Conservation (phyloP, 2,329 filamentous ascomycete species). For the Stromatinia cepivora region DNA sequence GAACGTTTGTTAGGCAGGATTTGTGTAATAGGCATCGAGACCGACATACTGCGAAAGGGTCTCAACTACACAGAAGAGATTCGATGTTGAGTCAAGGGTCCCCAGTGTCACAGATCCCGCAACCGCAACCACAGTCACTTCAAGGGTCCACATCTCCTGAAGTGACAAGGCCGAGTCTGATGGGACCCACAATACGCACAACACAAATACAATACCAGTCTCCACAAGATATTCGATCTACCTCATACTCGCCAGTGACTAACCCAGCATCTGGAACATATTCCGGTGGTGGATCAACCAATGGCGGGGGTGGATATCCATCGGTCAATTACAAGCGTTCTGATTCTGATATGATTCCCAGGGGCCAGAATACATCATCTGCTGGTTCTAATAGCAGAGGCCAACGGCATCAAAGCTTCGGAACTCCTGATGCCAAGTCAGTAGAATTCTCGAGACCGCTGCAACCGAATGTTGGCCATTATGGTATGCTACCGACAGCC, state of each 20-base stretch:
- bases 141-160: conserved; percentile 40
- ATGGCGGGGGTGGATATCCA: conserved; percentile 33
- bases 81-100: conserved; percentile 55
- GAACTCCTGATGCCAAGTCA: conserved; percentile 36
- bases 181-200: conserved; percentile 34
- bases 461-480: conserved; percentile 51
- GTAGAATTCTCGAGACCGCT: conserved; percentile 49
- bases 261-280: conserved; percentile 38
- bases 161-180: conserved; percentile 35
- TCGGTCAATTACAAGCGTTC: conserved; percentile 37
- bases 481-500: conserved; percentile 55
- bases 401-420: conserved; percentile 40
- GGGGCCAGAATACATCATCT: conserved; percentile 31
- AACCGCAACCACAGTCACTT: conserved; percentile 31
- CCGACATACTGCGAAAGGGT: conserved; percentile 76
- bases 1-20: conserved; percentile 91
- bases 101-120: conserved; percentile 31
- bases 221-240: conserved; percentile 36
- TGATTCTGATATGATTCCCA: conserved; percentile 38
- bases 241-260: conserved; percentile 38
- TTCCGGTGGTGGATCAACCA: conserved; percentile 33
- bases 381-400: conserved; percentile 27
- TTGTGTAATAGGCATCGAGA: conserved; percentile 83
- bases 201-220: conserved; percentile 39
- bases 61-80: conserved; percentile 73